Evolutionary conservation across 495 filamentous ascomycete genomes (phyloP).

Genomic region (Immersiella caudata): DNA sequence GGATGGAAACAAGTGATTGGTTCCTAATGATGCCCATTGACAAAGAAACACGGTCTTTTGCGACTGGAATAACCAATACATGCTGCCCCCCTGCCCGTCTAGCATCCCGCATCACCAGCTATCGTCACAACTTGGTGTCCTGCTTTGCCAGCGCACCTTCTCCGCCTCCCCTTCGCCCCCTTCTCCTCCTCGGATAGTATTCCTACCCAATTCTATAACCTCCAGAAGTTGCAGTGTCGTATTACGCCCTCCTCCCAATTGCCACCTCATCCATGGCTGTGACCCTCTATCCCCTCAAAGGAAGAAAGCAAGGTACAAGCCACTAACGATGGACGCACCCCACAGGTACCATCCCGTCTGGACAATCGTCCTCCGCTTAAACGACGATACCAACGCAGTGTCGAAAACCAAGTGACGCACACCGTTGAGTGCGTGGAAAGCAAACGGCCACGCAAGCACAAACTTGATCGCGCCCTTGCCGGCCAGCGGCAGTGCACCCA

Average conservation of each 20-base stretch:
- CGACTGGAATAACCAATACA: slow-evolving; percentile 25
- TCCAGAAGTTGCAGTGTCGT: background rate
- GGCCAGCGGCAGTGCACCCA: slow-evolving; percentile 69
- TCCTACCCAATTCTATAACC: background rate
- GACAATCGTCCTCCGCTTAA: slow-evolving; percentile 71
- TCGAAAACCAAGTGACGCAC: slow-evolving; percentile 91
- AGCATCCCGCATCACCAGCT: slow-evolving; percentile 10
- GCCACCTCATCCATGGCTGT: background rate
- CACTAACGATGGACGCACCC: slow-evolving; percentile 64
- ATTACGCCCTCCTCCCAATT: slow-evolving; percentile 6
- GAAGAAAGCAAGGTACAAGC: slow-evolving; percentile 59
- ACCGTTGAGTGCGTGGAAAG: slow-evolving; percentile 84
- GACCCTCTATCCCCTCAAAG: slow-evolving; percentile 39
- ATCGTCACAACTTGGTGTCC: slow-evolving; percentile 21
- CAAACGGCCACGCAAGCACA: slow-evolving; percentile 76
- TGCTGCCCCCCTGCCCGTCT: slow-evolving; percentile 20
- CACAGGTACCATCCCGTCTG: slow-evolving; percentile 75
- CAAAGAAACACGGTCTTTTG: slow-evolving; percentile 28
- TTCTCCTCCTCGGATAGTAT: background rate
- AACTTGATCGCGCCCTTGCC: slow-evolving; percentile 76
- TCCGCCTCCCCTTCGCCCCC: background rate
- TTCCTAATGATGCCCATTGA: slow-evolving; percentile 1
- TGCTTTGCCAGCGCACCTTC: background rate
- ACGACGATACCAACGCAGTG: slow-evolving; percentile 56
- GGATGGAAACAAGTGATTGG: background rate